Evolutionary conservation across 176 grass and related monocot genomes (phyloP).

Genomic region (Echinochloa phyllopogon): DNA sequence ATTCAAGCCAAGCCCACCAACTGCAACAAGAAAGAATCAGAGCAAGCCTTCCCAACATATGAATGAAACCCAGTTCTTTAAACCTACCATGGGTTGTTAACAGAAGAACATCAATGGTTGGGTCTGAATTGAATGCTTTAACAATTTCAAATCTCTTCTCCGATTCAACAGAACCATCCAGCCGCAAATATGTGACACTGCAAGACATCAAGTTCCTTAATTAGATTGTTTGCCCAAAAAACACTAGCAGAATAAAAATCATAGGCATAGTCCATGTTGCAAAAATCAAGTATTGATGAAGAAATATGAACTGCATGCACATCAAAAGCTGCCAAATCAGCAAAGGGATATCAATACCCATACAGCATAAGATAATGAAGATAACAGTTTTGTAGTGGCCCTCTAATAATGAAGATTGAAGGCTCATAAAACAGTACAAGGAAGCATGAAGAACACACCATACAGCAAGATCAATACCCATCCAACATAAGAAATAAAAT

Average conservation of each 20-base stretch:
- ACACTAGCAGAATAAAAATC: neutral
- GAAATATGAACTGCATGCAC: slow-evolving; percentile 15
- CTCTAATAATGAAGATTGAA: neutral
- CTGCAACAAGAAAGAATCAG: slow-evolving; percentile 56
- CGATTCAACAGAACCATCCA: slow-evolving; percentile 92
- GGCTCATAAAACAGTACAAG: slow-evolving; percentile 13
- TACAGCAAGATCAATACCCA: neutral
- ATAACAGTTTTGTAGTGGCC: slow-evolving; percentile 5
- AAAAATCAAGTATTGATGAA: slow-evolving; percentile 1
- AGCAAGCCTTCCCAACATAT: slow-evolving; percentile 38
- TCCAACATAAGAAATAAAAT: slow-evolving; percentile 8
- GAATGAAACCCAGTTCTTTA: slow-evolving; percentile 31
- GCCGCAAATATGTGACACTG: slow-evolving; percentile 88
- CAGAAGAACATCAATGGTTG: slow-evolving; percentile 92
- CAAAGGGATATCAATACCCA: neutral
- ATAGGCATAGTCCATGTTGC: neutral
- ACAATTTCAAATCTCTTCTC: slow-evolving; percentile 99
- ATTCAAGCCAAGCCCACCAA: slow-evolving; percentile 97
- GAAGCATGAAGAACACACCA: neutral
- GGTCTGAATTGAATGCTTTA: slow-evolving; percentile 98
- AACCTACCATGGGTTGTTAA: slow-evolving; percentile 90
- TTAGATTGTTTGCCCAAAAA: slow-evolving; percentile 16
- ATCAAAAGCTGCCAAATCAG: slow-evolving; percentile 23
- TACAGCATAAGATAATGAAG: no score
- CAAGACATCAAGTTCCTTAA: slow-evolving; percentile 25